Evolutionary conservation across 371 early-diverging fungal species (phyloP).

Genomic region (Lichtheimia corymbifera): DNA sequence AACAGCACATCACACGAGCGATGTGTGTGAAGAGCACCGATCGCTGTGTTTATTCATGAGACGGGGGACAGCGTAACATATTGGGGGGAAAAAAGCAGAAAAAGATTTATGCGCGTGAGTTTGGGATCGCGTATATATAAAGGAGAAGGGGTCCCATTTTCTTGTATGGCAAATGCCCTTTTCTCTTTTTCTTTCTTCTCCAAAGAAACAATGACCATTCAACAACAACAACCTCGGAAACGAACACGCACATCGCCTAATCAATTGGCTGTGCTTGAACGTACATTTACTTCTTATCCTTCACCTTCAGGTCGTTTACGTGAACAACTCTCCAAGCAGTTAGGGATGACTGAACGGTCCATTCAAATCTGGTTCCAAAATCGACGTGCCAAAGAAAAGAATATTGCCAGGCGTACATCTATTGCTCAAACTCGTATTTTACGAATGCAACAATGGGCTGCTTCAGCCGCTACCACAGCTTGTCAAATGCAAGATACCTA

Average conservation of each 20-base stretch:
- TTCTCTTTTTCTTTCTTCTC: not conserved
- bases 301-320: constrained; percentile 82
- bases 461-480: constrained; percentile 40
- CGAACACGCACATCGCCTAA: constrained; percentile 74
- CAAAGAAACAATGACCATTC: constrained; percentile 32
- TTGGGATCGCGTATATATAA: no score
- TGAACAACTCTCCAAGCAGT: constrained; percentile 78
- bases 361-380: constrained; percentile 99
- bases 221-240: constrained; percentile 44
- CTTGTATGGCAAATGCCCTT: not conserved
- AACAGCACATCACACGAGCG: constrained; percentile 15
- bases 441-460: constrained; percentile 41
- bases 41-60: no score
- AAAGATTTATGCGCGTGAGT: no score
- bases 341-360: constrained; percentile 86
- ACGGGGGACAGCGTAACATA: no score
- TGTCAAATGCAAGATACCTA: constrained; percentile 33
- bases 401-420: constrained; percentile 52
- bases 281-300: constrained; percentile 66
- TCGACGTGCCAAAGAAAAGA: constrained; percentile 91
- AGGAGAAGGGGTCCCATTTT: no score
- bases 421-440: constrained; percentile 50
- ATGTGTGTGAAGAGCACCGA: no score
- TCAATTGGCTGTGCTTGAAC: constrained; percentile 71
- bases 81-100: no score